Conservation (phyloP, 1,139 yeast genomes). For the Debaryomyces fabryi region DNA sequence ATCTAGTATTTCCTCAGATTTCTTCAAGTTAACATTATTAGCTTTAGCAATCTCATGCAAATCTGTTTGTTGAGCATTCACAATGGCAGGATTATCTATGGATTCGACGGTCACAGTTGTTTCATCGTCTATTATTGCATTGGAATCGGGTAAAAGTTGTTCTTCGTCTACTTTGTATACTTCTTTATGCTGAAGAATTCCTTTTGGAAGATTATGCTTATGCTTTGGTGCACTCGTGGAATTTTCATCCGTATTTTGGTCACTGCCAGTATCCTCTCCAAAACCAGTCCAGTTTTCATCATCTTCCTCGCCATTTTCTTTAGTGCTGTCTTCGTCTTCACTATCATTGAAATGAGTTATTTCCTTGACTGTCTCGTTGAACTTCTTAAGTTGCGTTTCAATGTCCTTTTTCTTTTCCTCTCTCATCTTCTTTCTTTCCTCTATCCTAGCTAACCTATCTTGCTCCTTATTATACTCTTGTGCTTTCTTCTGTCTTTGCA, state of each 20-base stretch:
- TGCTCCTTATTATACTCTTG: constrained; percentile 73
- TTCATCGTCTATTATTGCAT: constrained; percentile 54
- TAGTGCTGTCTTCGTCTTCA: constrained; percentile 38
- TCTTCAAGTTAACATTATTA: constrained; percentile 63
- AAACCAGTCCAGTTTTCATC: constrained; percentile 17
- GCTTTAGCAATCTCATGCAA: constrained; percentile 59
- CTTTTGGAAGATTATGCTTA: constrained; percentile 28
- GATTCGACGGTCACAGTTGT: constrained; percentile 66
- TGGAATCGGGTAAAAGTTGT: constrained; percentile 37
- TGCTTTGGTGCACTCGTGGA: constrained; percentile 38
- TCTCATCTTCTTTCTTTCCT: constrained; percentile 69
- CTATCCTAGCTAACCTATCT: constrained; percentile 71
- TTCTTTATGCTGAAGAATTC: constrained; percentile 45
- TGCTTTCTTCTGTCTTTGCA: constrained; percentile 86
- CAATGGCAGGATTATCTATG: constrained; percentile 49
- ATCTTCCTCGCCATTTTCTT: constrained; percentile 22
- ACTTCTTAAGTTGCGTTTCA: constrained; percentile 61
- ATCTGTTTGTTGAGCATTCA: constrained; percentile 33
- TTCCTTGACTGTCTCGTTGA: constrained; percentile 56
- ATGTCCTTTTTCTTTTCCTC: constrained; percentile 71
- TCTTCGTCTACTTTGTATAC: constrained; percentile 49
- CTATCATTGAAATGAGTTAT: constrained; percentile 36
- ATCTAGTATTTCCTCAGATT: constrained; percentile 62
- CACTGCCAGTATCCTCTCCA: constrained; percentile 4
- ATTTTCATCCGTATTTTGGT: constrained; percentile 19